Evolutionary conservation across 176 grass and related monocot species (phyloP), one percentile per base, ranked within the genome.

Genomic region (Carex parvula): DNA sequence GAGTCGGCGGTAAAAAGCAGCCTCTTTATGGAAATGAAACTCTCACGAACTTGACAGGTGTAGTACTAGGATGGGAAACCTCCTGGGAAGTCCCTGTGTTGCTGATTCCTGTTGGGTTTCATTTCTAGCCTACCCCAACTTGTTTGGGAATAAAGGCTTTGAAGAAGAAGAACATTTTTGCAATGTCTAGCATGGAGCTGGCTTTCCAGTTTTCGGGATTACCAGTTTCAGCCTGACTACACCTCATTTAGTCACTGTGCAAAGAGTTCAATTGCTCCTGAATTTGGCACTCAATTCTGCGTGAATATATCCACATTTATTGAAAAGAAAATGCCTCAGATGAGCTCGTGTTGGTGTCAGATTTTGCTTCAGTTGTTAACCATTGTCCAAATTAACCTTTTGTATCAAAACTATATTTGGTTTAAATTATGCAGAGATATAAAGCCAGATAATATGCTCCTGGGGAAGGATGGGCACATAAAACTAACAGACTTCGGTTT

Each of bases 401-500:
- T 83, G 22, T 46, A 77, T 56, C 50, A 56, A 81, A 81, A 42
- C 6, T 63, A 80, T 26, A 24, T n/a, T 77, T 83, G 74, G 35
- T 55, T 86, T 56, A 3, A 50, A 22, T 58, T 17, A 59, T 84
- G 72, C 81, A 90, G 89, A 80, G 89, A 90, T 85, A 87, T 90
- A 68, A 90, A 90, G 73, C 85, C 89, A 50, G 89, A 90, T 75
- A 90, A 90, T 75, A 80, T 90, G 39, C 67, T 90, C 20, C 85
- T 90, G 22, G 80, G 86, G 26, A 87, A 64, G 84, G 77, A 87
- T 81, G 89, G 89, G 55, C 89, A 90, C 44, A 52, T 90, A 79
- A 90, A 90, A 79, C 85, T 90, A 20, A 84, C 89, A 54, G 89
- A 90, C 59, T 90, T 90, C 13, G 89, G 89, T 8, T 87, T 90